Conservation (phyloP, 345 rosid species). For the Dipteronia sinensis region DNA sequence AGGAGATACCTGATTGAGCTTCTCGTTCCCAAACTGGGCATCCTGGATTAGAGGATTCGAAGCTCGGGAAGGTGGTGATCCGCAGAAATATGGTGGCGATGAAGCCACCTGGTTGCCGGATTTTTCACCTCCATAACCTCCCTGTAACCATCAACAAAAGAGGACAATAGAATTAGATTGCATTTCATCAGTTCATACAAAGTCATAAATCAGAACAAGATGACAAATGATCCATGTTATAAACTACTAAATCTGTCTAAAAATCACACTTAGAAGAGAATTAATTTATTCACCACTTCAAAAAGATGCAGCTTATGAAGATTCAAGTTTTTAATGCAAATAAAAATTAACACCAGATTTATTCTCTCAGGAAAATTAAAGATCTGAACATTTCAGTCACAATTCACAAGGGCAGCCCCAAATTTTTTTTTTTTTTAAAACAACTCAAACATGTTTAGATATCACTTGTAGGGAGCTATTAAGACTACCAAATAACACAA, state of each 20-base stretch:
- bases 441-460: too few relatives aligned
- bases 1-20: conserved; percentile 22
- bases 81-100: conserved; percentile 68
- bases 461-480: neutral
- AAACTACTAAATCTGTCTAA: neutral
- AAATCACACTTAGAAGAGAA: neutral
- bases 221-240: neutral
- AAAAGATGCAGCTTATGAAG: neutral
- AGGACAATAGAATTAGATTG: neutral
- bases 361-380: neutral
- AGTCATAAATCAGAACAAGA: neutral
- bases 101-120: conserved; percentile 36
- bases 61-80: conserved; percentile 77
- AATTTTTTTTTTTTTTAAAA: too few relatives aligned
- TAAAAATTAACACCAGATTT: neutral
- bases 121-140: conserved; percentile 41
- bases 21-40: conserved; percentile 55
- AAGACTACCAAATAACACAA: neutral
- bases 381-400: neutral
- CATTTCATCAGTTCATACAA: neutral
- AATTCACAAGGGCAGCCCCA: neutral
- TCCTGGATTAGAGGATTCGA: conserved; percentile 72
- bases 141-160: conserved; percentile 36
- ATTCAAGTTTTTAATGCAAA: neutral
- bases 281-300: neutral